These are phyloP conservation scores for Boletus barrowsii DNA, from an alignment of 768 basidiomycete genomes.

Conservation along the genomic window DNA sequence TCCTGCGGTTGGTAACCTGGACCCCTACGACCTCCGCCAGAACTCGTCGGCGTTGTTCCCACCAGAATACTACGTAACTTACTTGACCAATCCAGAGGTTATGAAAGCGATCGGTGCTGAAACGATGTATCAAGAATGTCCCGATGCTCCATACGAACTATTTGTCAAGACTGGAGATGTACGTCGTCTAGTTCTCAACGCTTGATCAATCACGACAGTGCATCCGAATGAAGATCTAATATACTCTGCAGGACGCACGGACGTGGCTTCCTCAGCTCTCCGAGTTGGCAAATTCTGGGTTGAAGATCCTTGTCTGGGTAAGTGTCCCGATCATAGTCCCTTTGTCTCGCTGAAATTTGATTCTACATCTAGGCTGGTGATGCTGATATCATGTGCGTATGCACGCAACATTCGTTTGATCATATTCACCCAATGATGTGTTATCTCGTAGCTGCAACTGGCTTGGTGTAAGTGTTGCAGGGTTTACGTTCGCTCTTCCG, in stretches of 20 bases:
- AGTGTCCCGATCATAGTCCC: background rate
- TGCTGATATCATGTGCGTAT: constrained; percentile 25
- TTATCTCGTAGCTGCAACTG: constrained; percentile 15
- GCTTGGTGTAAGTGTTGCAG: constrained; percentile 33
- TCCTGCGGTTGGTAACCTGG: constrained; percentile 51
- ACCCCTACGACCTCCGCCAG: constrained; percentile 58
- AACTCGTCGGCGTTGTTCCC: constrained; percentile 52
- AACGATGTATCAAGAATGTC: constrained; percentile 46
- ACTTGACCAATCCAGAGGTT: constrained; percentile 38
- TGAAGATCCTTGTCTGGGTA: constrained; percentile 43
- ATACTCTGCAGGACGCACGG: constrained; percentile 30
- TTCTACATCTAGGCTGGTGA: constrained; percentile 24
- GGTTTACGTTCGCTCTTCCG: background rate
- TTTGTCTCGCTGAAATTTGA: background rate
- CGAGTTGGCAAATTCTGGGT: constrained; percentile 32
- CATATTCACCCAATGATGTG: background rate
- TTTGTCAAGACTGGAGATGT: constrained; percentile 59
- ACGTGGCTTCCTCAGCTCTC: constrained; percentile 38
- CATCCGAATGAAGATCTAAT: background rate
- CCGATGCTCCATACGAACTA: constrained; percentile 38
- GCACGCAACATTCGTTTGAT: background rate
- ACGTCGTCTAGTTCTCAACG: constrained; percentile 9
- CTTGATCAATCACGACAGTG: background rate
- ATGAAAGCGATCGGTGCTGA: constrained; percentile 52
- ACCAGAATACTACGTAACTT: constrained; percentile 52